Percentiles rank a stretch among this genome's conserved stretches.
Conservation (phyloP, 805 yeast genomes). For the Ogataea corticis region DNA sequence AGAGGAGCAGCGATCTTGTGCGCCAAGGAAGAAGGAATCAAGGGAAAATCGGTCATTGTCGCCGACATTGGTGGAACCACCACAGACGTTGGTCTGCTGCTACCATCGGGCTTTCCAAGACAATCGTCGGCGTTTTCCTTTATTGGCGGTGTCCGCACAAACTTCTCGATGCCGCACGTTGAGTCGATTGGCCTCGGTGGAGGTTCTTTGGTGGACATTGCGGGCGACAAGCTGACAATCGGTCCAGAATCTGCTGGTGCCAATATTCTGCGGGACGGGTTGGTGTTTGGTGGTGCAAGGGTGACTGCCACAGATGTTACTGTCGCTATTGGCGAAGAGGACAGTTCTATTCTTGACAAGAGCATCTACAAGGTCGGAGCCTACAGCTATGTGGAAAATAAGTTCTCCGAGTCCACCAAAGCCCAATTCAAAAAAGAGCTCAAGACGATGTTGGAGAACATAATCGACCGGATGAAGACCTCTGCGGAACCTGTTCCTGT, state of each 20-base stretch:
- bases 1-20: conserved; percentile 46
- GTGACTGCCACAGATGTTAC: conserved; percentile 46
- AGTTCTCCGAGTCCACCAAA: conserved; percentile 2
- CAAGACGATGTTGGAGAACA: conserved; percentile 34
- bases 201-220: conserved; percentile 42
- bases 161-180: conserved; percentile 50
- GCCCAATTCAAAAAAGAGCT: conserved; percentile 5
- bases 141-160: conserved; percentile 49
- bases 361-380: conserved; percentile 31
- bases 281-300: conserved; percentile 43
- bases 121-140: conserved; percentile 42
- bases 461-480: conserved; percentile 44
- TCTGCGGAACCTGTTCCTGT: conserved; percentile 43
- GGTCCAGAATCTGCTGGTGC: conserved; percentile 52
- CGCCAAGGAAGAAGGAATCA: conserved; percentile 29
- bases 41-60: conserved; percentile 38
- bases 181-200: conserved; percentile 51
- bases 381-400: conserved; percentile 8
- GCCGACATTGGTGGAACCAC: conserved; percentile 53
- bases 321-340: conserved; percentile 26
- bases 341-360: conserved; percentile 29
- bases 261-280: conserved; percentile 36
- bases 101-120: conserved; percentile 47
- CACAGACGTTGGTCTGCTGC: conserved; percentile 45
- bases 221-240: conserved; percentile 28